These are phyloP conservation scores for Pseudonectria buxi DNA, from an alignment of 2,329 filamentous ascomycete genomes.

Conservation along the genomic window DNA sequence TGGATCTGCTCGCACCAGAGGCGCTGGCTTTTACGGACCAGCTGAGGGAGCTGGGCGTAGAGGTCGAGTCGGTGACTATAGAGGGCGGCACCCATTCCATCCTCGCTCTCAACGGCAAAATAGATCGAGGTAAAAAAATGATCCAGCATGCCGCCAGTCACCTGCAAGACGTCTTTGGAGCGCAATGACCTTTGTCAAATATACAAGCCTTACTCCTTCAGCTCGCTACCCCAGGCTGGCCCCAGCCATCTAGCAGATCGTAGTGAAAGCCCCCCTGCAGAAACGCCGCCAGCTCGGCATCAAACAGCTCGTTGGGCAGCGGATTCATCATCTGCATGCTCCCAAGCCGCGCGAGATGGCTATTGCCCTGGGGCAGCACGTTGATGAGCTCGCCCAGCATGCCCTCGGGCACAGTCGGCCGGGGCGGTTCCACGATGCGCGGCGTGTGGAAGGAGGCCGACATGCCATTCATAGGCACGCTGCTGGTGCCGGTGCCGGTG, in stretches of 20 bases:
- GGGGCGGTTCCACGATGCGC: background rate
- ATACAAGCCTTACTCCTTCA: background rate
- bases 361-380: slow-evolving; percentile 3
- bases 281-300: slow-evolving; percentile 10
- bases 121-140: slow-evolving; percentile 17
- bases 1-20: slow-evolving; percentile 28
- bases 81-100: slow-evolving; percentile 21
- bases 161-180: slow-evolving; percentile 13
- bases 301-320: slow-evolving; percentile 4
- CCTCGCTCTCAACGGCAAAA: slow-evolving; percentile 19
- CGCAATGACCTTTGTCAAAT: slow-evolving; percentile 1
- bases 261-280: slow-evolving; percentile 8
- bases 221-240: background rate
- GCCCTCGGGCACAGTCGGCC: slow-evolving; percentile 1
- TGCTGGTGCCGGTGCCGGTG: no score
- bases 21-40: slow-evolving; percentile 22
- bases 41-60: slow-evolving; percentile 15
- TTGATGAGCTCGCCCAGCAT: slow-evolving; percentile 11
- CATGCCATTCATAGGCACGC: background rate
- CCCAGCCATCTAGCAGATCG: slow-evolving; percentile 6
- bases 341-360: slow-evolving; percentile 2
- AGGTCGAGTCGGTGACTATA: slow-evolving; percentile 12
- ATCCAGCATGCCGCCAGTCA: slow-evolving; percentile 16
- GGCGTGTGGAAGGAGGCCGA: background rate
- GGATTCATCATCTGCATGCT: slow-evolving; percentile 6